These are phyloP conservation scores for Setaria italica DNA, from an alignment of 202 grass and related monocot genomes.

Conservation along the genomic window DNA sequence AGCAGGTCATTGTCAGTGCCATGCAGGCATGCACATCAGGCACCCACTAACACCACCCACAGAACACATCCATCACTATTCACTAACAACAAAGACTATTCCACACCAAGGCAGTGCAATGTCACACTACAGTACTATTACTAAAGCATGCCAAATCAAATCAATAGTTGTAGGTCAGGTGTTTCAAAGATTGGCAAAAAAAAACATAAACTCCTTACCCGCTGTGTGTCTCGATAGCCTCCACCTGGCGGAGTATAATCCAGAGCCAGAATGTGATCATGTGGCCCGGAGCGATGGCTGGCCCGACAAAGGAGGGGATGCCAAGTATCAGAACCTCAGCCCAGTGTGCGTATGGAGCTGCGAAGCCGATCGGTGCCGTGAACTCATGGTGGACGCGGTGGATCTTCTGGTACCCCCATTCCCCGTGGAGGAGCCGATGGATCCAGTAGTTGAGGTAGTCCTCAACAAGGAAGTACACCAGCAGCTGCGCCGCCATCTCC, in stretches of 20 bases:
- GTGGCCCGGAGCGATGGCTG: slow-evolving; percentile 78
- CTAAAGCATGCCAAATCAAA: not conserved
- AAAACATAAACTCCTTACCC: slow-evolving; percentile 61
- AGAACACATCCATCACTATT: slow-evolving; percentile 4
- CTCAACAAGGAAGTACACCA: slow-evolving; percentile 90
- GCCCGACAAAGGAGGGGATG: slow-evolving; percentile 80
- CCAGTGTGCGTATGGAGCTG: slow-evolving; percentile 93
- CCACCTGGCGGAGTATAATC: slow-evolving; percentile 84
- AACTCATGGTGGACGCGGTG: slow-evolving; percentile 92
- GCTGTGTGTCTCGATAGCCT: slow-evolving; percentile 90
- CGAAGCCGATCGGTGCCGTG: slow-evolving; percentile 87
- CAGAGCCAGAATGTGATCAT: slow-evolving; percentile 97
- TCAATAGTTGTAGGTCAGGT: not conserved
- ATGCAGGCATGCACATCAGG: not conserved
- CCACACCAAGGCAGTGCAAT: not conserved
- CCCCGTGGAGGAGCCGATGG: slow-evolving; percentile 79
- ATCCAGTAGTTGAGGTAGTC: slow-evolving; percentile 96
- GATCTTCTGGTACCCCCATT: slow-evolving; percentile 95
- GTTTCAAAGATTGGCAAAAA: slow-evolving; percentile 9
- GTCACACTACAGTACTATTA: not conserved
- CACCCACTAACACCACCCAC: not conserved
- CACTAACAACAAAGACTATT: slow-evolving; percentile 8
- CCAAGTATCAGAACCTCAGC: slow-evolving; percentile 88
- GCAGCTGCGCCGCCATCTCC: slow-evolving; percentile 75
- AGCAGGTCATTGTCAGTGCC: not conserved